These are phyloP conservation scores for Mangifera indica DNA, from an alignment of 345 rosid genomes.

Conservation along the genomic window DNA sequence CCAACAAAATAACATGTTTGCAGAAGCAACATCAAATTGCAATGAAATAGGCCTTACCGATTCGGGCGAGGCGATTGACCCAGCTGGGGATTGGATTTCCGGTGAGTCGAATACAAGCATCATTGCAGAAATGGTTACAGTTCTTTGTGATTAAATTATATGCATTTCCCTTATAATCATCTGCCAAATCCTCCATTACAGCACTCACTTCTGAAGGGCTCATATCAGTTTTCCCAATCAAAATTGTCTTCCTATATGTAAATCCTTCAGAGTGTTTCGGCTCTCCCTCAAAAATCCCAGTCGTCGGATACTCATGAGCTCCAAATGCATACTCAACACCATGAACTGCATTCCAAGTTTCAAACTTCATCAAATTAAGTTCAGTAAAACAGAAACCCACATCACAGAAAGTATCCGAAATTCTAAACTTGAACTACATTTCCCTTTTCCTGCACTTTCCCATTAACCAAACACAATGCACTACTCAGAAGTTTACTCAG, in stretches of 20 bases:
- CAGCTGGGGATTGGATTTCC: constrained; percentile 89
- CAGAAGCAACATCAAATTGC: not conserved
- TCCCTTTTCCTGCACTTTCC: constrained; percentile 15
- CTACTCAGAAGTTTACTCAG: no score
- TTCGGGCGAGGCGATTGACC: constrained; percentile 96
- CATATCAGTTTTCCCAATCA: constrained; percentile 85
- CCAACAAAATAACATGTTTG: not conserved
- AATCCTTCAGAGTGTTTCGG: constrained; percentile 93
- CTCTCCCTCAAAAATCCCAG: constrained; percentile 90
- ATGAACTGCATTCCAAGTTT: constrained; percentile 52
- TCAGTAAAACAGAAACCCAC: not conserved
- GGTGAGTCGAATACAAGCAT: constrained; percentile 69
- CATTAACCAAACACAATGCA: constrained; percentile 15
- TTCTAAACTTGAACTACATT: constrained; percentile 1
- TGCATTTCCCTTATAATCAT: constrained; percentile 71
- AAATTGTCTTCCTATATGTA: constrained; percentile 74
- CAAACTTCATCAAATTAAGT: not conserved
- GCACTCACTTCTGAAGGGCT: constrained; percentile 61
- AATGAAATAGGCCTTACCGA: constrained; percentile 45
- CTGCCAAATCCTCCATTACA: constrained; percentile 78
- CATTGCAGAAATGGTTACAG: constrained; percentile 97
- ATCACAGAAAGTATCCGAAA: not conserved
- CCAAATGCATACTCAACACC: constrained; percentile 95
- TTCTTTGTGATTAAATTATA: constrained; percentile 90
- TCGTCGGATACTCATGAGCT: constrained; percentile 90